These are phyloP conservation scores for Dryas octopetala DNA, from an alignment of 306 rosid species.

Conservation along the genomic window DNA sequence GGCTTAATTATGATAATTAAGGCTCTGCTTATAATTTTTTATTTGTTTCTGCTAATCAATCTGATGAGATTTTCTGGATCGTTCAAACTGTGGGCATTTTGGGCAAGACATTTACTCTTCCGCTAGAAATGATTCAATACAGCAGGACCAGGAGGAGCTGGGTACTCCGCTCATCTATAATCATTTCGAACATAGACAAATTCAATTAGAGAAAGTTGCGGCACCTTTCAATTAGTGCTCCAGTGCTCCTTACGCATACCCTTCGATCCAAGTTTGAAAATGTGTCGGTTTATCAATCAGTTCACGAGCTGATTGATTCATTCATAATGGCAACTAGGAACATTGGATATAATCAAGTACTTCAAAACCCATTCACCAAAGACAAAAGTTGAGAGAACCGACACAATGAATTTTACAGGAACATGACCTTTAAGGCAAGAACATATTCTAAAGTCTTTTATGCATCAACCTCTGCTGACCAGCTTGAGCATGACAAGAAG, in stretches of 20 bases:
- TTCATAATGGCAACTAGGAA: not conserved
- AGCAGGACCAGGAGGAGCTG: too few relatives aligned
- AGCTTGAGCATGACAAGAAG: not conserved
- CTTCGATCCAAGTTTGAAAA: constrained; percentile 9
- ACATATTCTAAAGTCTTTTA: too few relatives aligned
- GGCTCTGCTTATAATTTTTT: too few relatives aligned
- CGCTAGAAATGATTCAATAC: too few relatives aligned
- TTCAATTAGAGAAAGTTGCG: not conserved
- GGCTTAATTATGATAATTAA: too few relatives aligned
- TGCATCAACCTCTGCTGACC: not conserved
- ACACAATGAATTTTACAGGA: not conserved
- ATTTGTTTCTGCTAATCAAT: too few relatives aligned
- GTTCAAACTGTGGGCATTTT: too few relatives aligned
- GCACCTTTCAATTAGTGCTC: not conserved
- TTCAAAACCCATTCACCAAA: not conserved
- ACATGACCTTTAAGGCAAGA: not conserved
- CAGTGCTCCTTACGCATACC: not conserved
- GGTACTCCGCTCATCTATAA: not conserved
- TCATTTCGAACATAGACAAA: not conserved
- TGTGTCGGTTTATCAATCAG: too few relatives aligned
- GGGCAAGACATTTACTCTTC: too few relatives aligned
- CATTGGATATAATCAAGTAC: too few relatives aligned
- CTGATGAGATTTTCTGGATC: too few relatives aligned
- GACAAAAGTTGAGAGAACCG: not conserved
- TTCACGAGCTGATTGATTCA: not conserved